Percentiles rank a stretch among this genome's conserved stretches.
Conservation (phyloP, 2,329 filamentous ascomycete species). For the Exophiala sideris region DNA sequence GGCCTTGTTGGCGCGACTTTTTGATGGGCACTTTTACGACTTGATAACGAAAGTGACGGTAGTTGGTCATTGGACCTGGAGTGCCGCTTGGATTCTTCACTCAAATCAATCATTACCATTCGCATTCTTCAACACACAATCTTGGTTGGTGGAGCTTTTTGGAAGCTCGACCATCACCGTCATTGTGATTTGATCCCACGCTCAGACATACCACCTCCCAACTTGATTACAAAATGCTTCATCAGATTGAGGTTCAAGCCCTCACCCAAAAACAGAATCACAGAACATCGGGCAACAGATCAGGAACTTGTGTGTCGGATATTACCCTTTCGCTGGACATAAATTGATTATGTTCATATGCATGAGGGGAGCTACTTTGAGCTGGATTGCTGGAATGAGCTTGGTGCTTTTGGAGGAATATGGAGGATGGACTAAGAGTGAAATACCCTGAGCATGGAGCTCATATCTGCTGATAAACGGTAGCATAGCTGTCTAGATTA, state of each 20-base stretch:
- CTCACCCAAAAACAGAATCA: too few species aligned
- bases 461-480: not conserved
- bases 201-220: too few species aligned
- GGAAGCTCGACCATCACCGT: too few species aligned
- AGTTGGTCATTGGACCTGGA: not conserved
- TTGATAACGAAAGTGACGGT: constrained; percentile 11
- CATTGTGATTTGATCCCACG: too few species aligned
- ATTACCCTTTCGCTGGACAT: not conserved
- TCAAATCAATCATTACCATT: constrained; percentile 7
- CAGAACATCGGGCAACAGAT: not conserved
- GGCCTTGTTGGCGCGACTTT: constrained; percentile 5
- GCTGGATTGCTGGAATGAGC: constrained; percentile 3
- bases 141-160: too few species aligned
- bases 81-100: constrained; percentile 3
- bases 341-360: constrained; percentile 1
- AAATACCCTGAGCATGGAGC: not conserved
- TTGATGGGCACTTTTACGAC: constrained; percentile 18
- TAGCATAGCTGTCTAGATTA: not conserved
- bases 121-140: too few species aligned
- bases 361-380: constrained; percentile 3
- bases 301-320: not conserved
- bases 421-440: not conserved
- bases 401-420: constrained; percentile 3
- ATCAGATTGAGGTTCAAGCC: too few species aligned
- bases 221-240: too few species aligned